phyloP scores from a whole-genome alignment of 1,139 yeast genomes.

The Hansenula lynferdii region DNA sequence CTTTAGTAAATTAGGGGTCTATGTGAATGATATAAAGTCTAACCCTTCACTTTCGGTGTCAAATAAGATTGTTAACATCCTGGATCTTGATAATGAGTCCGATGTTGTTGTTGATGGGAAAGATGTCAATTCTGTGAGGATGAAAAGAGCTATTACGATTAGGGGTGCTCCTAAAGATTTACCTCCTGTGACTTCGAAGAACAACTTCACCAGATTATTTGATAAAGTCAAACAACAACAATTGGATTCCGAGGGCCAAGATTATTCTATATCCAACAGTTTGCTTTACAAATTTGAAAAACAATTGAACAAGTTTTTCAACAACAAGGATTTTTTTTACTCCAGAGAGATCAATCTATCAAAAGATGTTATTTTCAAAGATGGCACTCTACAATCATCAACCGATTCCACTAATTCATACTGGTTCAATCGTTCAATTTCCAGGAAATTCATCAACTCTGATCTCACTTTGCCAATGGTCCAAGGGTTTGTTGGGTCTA shows the following conservation, averaged over 20 bases:
- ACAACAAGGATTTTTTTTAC: conserved; percentile 19
- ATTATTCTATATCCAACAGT: conserved; percentile 8
- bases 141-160: conserved; percentile 19
- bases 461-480: conserved; percentile 25
- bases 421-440: conserved; percentile 27
- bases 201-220: conserved; percentile 1
- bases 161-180: conserved; percentile 5
- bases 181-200: background rate
- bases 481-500: conserved; percentile 31
- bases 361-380: conserved; percentile 8
- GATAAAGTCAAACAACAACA: conserved; percentile 4
- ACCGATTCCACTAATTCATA: conserved; percentile 18
- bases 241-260: conserved; percentile 8
- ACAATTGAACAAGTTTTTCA: conserved; percentile 13
- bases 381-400: conserved; percentile 2
- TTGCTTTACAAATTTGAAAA: conserved; percentile 19
- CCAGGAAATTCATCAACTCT: conserved; percentile 19
- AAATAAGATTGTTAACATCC: conserved; percentile 8
- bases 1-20: conserved; percentile 21
- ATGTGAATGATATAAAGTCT: conserved; percentile 21
- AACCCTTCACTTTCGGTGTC: conserved; percentile 19
- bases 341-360: conserved; percentile 19
- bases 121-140: conserved; percentile 12
- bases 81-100: conserved; percentile 2
- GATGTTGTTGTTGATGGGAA: background rate